A percentile compares a stretch with the other conserved stretches of the same genome.
Conservation (phyloP, 306 rosid genomes). For the Quercus suber region DNA sequence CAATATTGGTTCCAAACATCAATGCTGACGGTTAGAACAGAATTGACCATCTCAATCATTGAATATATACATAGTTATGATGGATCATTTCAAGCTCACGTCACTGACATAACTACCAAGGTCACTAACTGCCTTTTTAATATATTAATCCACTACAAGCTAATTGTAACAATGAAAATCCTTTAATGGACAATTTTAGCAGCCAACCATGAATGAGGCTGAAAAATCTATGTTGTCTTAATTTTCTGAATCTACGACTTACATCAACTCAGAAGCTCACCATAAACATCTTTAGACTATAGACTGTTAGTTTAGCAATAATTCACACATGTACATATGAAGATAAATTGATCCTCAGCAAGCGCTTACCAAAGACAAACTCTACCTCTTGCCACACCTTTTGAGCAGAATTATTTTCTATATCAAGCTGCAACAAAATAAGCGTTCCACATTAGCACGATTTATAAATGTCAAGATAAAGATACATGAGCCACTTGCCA, state of each 20-base stretch:
- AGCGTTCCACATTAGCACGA: constrained; percentile 20
- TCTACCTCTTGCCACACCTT: constrained; percentile 83
- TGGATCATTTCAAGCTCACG: not conserved
- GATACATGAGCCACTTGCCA: not conserved
- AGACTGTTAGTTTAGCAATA: not conserved
- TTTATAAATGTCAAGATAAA: not conserved
- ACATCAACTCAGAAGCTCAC: not conserved
- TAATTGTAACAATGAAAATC: not conserved
- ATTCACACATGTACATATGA: not conserved
- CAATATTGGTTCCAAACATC: not conserved
- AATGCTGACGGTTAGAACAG: not conserved
- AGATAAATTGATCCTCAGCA: constrained; percentile 1
- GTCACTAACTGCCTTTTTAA: not conserved
- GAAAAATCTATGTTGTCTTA: not conserved
- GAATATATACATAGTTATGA: not conserved
- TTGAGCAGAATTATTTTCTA: constrained; percentile 69
- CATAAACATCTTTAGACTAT: not conserved
- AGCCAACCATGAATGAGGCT: not conserved
- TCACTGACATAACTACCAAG: not conserved
- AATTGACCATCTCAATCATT: not conserved
- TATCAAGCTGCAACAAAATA: constrained; percentile 75
- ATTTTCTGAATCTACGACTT: not conserved
- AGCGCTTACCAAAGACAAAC: constrained; percentile 76
- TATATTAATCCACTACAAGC: not conserved
- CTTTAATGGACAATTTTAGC: not conserved